A percentile compares a stretch with the other conserved stretches of the same genome.
phyloP scores from a whole-genome alignment of 192 early-diverging fungal genomes.

The Coemansia sp. region DNA sequence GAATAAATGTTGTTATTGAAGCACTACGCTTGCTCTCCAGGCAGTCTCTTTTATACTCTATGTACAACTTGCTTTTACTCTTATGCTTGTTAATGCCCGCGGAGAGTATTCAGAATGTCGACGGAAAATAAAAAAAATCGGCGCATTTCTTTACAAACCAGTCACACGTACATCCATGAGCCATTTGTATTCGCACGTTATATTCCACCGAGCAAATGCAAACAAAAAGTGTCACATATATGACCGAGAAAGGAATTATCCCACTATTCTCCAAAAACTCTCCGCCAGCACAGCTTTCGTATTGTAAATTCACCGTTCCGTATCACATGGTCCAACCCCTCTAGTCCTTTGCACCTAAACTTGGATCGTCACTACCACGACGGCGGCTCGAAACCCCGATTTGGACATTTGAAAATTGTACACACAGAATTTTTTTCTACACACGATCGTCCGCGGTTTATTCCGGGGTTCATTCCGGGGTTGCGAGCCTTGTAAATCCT shows the following conservation, averaged over 20 bases:
- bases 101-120: constrained; percentile 1
- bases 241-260: not conserved
- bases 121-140: constrained; percentile 8
- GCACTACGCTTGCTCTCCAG: not conserved
- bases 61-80: not conserved
- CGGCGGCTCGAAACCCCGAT: too few relatives aligned
- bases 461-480: too few relatives aligned
- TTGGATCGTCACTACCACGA: not conserved
- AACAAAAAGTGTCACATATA: not conserved
- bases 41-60: not conserved
- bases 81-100: not conserved
- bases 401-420: too few relatives aligned
- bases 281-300: not conserved
- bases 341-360: too few relatives aligned
- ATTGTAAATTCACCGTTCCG: constrained; percentile 9
- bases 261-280: constrained; percentile 2
- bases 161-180: constrained; percentile 5
- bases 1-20: not conserved
- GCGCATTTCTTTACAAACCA: not conserved
- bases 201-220: constrained; percentile 1
- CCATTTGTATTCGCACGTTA: not conserved
- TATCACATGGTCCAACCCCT: constrained; percentile 2
- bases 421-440: too few relatives aligned
- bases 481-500: too few relatives aligned
- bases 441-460: too few relatives aligned